A percentile compares a stretch with the other conserved stretches of the same genome.
Conservation (phyloP, 495 filamentous ascomycete genomes). For the Pyronema domesticum region DNA sequence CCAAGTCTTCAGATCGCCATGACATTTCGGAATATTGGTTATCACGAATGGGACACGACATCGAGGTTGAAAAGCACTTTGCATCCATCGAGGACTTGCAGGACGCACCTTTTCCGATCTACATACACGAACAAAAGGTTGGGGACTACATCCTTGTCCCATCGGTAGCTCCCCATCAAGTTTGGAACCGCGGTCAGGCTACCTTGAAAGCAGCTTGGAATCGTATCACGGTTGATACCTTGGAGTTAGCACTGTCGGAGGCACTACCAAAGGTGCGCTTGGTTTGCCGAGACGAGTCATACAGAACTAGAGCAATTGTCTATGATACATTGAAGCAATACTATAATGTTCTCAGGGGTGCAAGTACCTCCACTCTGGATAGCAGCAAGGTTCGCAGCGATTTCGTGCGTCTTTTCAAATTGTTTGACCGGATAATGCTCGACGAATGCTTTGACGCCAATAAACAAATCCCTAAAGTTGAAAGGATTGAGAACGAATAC, state of each 20-base stretch:
- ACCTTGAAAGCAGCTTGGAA: constrained; percentile 99
- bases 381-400: constrained; percentile 35
- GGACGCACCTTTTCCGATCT: constrained; percentile 77
- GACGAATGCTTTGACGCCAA: constrained; percentile 64
- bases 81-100: constrained; percentile 86
- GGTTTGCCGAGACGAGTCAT: constrained; percentile 96
- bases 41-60: constrained; percentile 77
- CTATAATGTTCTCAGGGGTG: constrained; percentile 36
- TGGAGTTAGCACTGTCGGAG: constrained; percentile 68
- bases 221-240: constrained; percentile 77
- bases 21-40: constrained; percentile 82
- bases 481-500: constrained; percentile 62
- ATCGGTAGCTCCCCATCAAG: constrained; percentile 91
- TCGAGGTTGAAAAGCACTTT: constrained; percentile 92
- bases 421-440: constrained; percentile 60
- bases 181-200: constrained; percentile 89
- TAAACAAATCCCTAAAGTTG: constrained; percentile 40
- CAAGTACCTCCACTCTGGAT: constrained; percentile 26
- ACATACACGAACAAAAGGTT: constrained; percentile 77
- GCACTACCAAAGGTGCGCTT: constrained; percentile 71
- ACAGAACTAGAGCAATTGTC: constrained; percentile 93
- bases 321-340: constrained; percentile 71
- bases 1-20: constrained; percentile 71
- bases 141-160: constrained; percentile 92
- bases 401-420: constrained; percentile 55